Evolutionary conservation across 345 rosid genomes (phyloP).

Genomic region (Lepidium didymum): DNA sequence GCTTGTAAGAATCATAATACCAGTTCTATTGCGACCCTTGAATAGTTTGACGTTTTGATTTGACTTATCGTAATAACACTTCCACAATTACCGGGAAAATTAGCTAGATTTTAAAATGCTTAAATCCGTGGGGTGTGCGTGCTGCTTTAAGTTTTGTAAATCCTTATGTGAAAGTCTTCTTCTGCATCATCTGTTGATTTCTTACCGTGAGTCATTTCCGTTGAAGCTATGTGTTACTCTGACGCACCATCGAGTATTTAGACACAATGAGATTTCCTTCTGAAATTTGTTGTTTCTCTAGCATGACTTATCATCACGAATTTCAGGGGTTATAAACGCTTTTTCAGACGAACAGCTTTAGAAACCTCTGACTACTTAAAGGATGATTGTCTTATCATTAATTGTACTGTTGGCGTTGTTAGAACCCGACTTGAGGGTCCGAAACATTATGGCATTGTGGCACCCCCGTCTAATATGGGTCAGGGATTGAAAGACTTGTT

Average conservation of each 20-base stretch:
- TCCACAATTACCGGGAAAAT: background rate
- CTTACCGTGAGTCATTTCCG: background rate
- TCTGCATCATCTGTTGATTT: constrained; percentile 3
- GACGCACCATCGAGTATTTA: background rate
- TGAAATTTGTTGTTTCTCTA: background rate
- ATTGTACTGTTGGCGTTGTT: constrained; percentile 92
- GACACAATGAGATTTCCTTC: background rate
- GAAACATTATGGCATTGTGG: constrained; percentile 45
- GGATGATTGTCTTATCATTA: constrained; percentile 72
- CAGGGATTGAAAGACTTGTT: constrained; percentile 57
- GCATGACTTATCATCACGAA: background rate
- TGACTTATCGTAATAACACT: background rate
- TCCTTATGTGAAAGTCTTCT: background rate
- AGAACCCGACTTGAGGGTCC: constrained; percentile 70
- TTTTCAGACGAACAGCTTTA: constrained; percentile 57
- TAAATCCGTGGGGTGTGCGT: background rate
- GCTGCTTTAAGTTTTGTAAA: background rate
- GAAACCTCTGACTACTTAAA: constrained; percentile 79
- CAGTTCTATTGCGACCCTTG: background rate
- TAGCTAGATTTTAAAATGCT: background rate
- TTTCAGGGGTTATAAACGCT: constrained; percentile 96
- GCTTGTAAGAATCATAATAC: background rate
- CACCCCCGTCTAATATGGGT: constrained; percentile 76
- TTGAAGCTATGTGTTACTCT: background rate
- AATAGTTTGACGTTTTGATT: background rate